Evolutionary conservation across 2,329 filamentous ascomycete genomes (phyloP), one percentile per base, ranked within the genome.

Genomic region (Fusarium sulawesiense): DNA sequence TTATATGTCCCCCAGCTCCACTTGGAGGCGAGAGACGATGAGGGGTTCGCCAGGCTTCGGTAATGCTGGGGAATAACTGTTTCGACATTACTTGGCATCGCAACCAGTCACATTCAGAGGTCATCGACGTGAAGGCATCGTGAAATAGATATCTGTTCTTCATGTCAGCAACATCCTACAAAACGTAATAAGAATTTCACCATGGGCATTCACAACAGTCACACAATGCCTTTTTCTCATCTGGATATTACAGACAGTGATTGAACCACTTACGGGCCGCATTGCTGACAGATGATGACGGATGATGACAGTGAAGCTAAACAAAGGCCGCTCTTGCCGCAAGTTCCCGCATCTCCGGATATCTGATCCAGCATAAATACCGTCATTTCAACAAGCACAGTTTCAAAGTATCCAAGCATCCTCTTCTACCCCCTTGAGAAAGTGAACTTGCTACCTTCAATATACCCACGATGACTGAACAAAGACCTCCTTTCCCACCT

Each of bases 401-500:
- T 14, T 12, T 4, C 7, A 6, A 14, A 14, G 7, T n/a, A 20
- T 14, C 27, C 11, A 47, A 4, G 8, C 14, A 10, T 32, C 25
- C 32, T 11, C 1, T 20, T 8, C 6, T 41, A n/a, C 7, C 4
- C 41, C 23, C 13, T 6, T 11, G 8, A 27, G 9, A 29, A 37
- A 0, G 10, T n/a, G 18, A n/a, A n/a, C 1, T 3, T 37, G 2
- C 8, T 18, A 9, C 4, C 6, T 7, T 29, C 6, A 4, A 18
- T 3, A 10, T 6, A 18, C n/a, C 7, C 29, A 34, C 10, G 4
- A 69, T 69, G 66, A 14, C 61, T 16, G 67, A 77, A 42, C 70
- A 68, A 46, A 70, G 66, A 61, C 73, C 84, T 4, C 87, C 87
- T 0, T 82, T 84, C 45, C 93, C 93, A 6, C 93, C 93, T 0